Conservation (phyloP, 495 filamentous ascomycete genomes). For the Talaromyces adpressus region DNA sequence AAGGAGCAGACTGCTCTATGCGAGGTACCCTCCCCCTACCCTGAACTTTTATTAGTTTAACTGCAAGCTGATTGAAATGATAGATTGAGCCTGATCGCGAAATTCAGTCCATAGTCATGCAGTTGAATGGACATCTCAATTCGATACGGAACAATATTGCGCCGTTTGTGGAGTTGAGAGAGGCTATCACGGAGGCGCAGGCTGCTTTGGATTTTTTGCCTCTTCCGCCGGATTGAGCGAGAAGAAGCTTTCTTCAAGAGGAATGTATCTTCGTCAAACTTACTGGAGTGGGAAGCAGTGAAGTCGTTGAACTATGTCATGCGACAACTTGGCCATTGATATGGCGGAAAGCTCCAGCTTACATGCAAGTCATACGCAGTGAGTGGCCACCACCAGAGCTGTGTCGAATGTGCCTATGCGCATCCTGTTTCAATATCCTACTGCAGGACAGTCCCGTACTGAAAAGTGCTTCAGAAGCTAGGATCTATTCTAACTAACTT, state of each 20-base stretch:
- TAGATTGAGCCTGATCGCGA: conserved; percentile 37
- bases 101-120: conserved; percentile 26
- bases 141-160: conserved; percentile 49
- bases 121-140: conserved; percentile 48
- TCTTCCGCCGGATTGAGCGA: conserved; percentile 29
- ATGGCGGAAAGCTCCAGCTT: background rate
- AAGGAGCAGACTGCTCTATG: conserved; percentile 19
- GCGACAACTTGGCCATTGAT: background rate
- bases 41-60: conserved; percentile 9
- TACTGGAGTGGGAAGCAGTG: background rate
- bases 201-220: conserved; percentile 41
- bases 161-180: conserved; percentile 43
- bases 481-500: background rate
- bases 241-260: no score
- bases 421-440: background rate
- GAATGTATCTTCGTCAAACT: no score
- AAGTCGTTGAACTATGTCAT: background rate
- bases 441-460: background rate
- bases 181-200: conserved; percentile 43
- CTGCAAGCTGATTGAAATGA: background rate
- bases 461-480: background rate
- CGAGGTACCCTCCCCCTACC: conserved; percentile 19
- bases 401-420: background rate
- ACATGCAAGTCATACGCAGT: background rate
- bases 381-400: background rate